phyloP scores from a whole-genome alignment of 805 yeast genomes.

The Saccharomycopsis sp. region DNA sequence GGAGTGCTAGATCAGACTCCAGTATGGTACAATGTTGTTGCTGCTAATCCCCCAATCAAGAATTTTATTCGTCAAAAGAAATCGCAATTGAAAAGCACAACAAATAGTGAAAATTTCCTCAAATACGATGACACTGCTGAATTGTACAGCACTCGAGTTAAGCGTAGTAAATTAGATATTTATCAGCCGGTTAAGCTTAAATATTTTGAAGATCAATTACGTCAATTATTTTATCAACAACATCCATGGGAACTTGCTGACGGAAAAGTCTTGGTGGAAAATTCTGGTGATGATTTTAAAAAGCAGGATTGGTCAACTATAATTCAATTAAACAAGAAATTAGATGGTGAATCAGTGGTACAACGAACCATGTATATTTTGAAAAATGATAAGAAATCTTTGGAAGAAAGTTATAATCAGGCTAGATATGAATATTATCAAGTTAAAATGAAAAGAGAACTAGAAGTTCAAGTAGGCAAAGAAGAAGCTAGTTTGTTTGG shows the following conservation, averaged over 20 bases:
- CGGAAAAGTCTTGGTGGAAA: constrained; percentile 79
- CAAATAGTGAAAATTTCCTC: constrained; percentile 20
- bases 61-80: constrained; percentile 36
- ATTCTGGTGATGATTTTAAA: constrained; percentile 47
- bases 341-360: constrained; percentile 87
- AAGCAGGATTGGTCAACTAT: constrained; percentile 71
- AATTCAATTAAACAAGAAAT: constrained; percentile 61
- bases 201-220: constrained; percentile 71
- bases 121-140: constrained; percentile 5
- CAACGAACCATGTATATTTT: constrained; percentile 61
- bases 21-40: constrained; percentile 83
- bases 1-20: constrained; percentile 72
- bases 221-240: constrained; percentile 77
- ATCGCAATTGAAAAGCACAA: constrained; percentile 1
- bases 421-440: constrained; percentile 87
- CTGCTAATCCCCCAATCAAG: constrained; percentile 71
- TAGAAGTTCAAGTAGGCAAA: constrained; percentile 58
- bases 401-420: constrained; percentile 70
- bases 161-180: constrained; percentile 34
- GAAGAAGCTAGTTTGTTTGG: constrained; percentile 90
- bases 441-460: constrained; percentile 76
- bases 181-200: constrained; percentile 46
- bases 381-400: constrained; percentile 27
- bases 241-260: constrained; percentile 98
- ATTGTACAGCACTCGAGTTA: constrained; percentile 41